A percentile compares a stretch with the other conserved stretches of the same genome.
Evolutionary conservation across 2,329 filamentous ascomycete species (phyloP).

Genomic region (Aureobasidium sp.): DNA sequence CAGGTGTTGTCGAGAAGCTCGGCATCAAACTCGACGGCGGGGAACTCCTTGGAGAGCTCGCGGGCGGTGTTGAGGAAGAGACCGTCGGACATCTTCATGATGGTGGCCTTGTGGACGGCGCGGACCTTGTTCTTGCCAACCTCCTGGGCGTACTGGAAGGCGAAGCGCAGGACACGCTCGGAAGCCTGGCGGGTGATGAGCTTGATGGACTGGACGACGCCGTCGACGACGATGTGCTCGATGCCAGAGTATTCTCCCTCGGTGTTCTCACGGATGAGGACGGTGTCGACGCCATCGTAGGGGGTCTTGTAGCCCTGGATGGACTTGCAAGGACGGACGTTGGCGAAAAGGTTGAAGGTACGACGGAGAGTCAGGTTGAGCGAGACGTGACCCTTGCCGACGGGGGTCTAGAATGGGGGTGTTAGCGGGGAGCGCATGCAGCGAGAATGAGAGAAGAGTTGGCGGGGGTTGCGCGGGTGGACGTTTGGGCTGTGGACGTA

Average conservation of each 20-base stretch:
- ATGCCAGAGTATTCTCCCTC: conserved; percentile 99
- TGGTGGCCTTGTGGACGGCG: conserved; percentile 98
- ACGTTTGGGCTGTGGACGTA: conserved; percentile 45
- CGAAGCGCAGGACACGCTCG: conserved; percentile 92
- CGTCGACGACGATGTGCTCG: conserved; percentile 95
- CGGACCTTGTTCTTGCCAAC: conserved; percentile 95
- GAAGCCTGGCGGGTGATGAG: conserved; percentile 92
- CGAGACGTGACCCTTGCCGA: conserved; percentile 98
- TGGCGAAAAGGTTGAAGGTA: conserved; percentile 99
- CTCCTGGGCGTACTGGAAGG: conserved; percentile 94
- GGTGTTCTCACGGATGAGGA: conserved; percentile 98
- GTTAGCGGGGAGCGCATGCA: not conserved
- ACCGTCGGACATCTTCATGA: conserved; percentile 99
- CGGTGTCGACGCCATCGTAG: conserved; percentile 93
- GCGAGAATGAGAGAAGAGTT: not conserved
- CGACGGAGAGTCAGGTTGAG: conserved; percentile 97
- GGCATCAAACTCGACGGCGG: conserved; percentile 89
- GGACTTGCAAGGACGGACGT: conserved; percentile 94
- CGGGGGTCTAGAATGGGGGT: conserved; percentile 58
- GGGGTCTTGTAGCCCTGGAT: conserved; percentile 97
- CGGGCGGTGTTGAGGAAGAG: conserved; percentile 86
- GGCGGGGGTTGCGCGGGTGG: not conserved
- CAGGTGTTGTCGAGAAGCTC: conserved; percentile 99
- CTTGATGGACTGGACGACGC: conserved; percentile 99
- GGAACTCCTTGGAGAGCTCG: conserved; percentile 90